A percentile compares a stretch with the other conserved stretches of the same genome.
These are phyloP conservation scores for Ulvella scutata DNA, from an alignment of 139 green algal species.

Conservation along the genomic window DNA sequence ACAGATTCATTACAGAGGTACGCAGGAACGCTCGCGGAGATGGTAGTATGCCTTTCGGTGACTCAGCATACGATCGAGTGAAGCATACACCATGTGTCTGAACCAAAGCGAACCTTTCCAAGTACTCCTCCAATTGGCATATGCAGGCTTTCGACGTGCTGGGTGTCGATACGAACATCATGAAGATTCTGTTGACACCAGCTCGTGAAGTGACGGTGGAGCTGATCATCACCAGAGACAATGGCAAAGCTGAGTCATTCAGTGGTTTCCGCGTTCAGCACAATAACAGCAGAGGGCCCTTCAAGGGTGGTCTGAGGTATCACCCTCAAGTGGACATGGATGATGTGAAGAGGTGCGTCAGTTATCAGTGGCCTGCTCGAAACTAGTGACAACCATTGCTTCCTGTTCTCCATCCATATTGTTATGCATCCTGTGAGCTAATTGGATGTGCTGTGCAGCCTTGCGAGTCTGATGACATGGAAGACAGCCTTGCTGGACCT, in stretches of 20 bases:
- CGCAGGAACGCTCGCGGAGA: too few species aligned
- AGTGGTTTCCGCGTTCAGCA: slow-evolving; percentile 76
- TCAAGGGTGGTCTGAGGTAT: slow-evolving; percentile 70
- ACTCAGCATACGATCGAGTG: background rate
- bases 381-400: background rate
- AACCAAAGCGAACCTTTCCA: too few species aligned
- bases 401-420: background rate
- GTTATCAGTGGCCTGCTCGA: slow-evolving; percentile 3
- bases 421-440: background rate
- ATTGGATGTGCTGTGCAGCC: slow-evolving; percentile 6
- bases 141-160: slow-evolving; percentile 43
- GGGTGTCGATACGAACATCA: slow-evolving; percentile 57
- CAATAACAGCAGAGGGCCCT: slow-evolving; percentile 72
- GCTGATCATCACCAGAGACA: slow-evolving; percentile 39
- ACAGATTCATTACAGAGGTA: slow-evolving; percentile 59
- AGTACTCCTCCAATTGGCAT: too few species aligned
- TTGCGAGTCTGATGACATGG: slow-evolving; percentile 85
- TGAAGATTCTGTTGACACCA: slow-evolving; percentile 62
- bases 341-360: slow-evolving; percentile 41
- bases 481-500: slow-evolving; percentile 93
- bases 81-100: too few species aligned
- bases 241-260: slow-evolving; percentile 39
- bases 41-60: background rate
- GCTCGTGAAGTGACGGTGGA: slow-evolving; percentile 58
- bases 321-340: slow-evolving; percentile 60